Evolutionary conservation across 257 asterid genomes (phyloP).

Genomic region (Gynochthodes officinalis): DNA sequence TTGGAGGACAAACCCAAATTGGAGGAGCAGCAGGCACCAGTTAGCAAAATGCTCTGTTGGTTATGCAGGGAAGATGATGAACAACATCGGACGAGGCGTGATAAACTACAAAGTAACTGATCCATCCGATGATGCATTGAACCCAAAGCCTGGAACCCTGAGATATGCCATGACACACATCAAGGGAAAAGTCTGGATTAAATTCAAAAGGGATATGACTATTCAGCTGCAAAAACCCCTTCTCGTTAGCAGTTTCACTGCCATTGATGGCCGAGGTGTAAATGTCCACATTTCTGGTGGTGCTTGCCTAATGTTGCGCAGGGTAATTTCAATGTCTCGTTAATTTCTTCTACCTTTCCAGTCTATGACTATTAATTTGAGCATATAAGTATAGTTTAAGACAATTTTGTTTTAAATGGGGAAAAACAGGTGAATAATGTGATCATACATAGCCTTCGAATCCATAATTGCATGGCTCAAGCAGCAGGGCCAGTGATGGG

Average conservation of each 20-base stretch:
- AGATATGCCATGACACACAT: slow-evolving; percentile 57
- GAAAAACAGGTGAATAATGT: slow-evolving; percentile 54
- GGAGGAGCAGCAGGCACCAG: slow-evolving; percentile 54
- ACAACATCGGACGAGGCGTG: slow-evolving; percentile 43
- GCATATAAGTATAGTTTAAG: too few species aligned
- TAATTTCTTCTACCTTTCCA: too few species aligned
- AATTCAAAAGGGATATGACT: slow-evolving; percentile 60
- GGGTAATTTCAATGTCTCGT: slow-evolving; percentile 30
- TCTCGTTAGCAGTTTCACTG: slow-evolving; percentile 58
- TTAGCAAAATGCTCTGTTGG: slow-evolving; percentile 74
- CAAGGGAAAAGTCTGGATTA: slow-evolving; percentile 72
- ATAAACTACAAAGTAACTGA: slow-evolving; percentile 49
- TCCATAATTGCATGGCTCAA: slow-evolving; percentile 64
- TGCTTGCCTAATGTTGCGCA: slow-evolving; percentile 48
- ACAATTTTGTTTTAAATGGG: background rate
- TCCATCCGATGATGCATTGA: slow-evolving; percentile 52
- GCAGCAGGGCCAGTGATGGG: slow-evolving; percentile 49
- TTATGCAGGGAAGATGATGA: slow-evolving; percentile 62
- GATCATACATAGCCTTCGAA: slow-evolving; percentile 63
- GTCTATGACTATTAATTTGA: too few species aligned
- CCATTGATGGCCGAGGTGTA: slow-evolving; percentile 81
- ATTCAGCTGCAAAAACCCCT: slow-evolving; percentile 60
- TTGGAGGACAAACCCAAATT: slow-evolving; percentile 55
- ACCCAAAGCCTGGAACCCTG: slow-evolving; percentile 65
- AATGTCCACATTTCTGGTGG: slow-evolving; percentile 57